Base-by-base conservation (phyloP, 2,329 filamentous ascomycete species). In the Chaetomium sp. region DNA sequence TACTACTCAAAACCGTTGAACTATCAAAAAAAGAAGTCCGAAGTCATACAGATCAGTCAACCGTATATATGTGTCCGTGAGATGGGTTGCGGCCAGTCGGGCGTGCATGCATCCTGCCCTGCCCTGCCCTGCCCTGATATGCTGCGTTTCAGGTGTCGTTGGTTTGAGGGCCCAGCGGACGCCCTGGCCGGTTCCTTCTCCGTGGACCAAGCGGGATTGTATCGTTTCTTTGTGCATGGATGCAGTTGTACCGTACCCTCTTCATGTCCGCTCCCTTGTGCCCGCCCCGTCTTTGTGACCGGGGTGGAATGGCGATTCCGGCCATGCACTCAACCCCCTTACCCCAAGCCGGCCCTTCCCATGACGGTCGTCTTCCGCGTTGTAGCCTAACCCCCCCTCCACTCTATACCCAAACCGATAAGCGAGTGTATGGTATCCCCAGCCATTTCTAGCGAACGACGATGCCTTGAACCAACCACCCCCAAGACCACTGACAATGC, bases 31-130 rank as follows among this genome's bases (percentile, higher is more conserved):
- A 49, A 10, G 4, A 25, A 23, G 9, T 5, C 38, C 19, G n/a
- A 42, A 42, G 49, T 51, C 49, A 13, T 51, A 51, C 49, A 51
- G 49, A 51, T 51, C 49, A 25, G 21, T 29, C 23, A 51, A 51
- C 49, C 49, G 25, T 51, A 16, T 42, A n/a, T 51, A 25, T 25
- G 10, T 50, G 49, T 27, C 49, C 49, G 49, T 51, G 9, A 51
- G 12, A 27, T 51, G 45, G 21, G n/a, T 47, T 19, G 49, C 25
- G 23, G 23, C 49, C 49, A 12, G n/a, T 27, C 13, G 1, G 49
- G 38, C 16, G 38, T 19, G 38, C 38, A 16, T 42, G 38, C 16
- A 19, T 19, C 38, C 38, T n/a, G 16, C 16, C 38, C 38, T 42
- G 38, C 5, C 16, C 35, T 42, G 35, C 12, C 35, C 16, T 19